A percentile compares a stretch with the other conserved stretches of the same genome.
Conservation (phyloP, 441 rosid genomes). For the Geranium incanum region DNA sequence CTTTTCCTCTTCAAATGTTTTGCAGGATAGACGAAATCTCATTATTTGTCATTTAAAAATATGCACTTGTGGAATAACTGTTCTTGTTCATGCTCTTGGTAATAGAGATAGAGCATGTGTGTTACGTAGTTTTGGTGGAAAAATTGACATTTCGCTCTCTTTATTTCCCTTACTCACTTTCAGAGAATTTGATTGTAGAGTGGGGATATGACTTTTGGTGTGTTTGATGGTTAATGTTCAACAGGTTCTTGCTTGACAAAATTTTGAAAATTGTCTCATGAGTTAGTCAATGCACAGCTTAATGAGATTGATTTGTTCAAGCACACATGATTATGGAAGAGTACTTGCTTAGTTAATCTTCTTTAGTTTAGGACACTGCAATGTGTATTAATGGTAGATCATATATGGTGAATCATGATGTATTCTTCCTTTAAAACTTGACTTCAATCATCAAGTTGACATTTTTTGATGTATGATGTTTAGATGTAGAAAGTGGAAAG, state of each 20-base stretch:
- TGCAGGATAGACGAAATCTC: conserved; percentile 1
- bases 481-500: not conserved
- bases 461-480: not conserved
- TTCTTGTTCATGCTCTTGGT: conserved; percentile 4
- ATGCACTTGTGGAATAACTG: conserved; percentile 8
- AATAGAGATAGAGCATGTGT: conserved; percentile 8
- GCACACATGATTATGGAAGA: not conserved
- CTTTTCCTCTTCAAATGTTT: not conserved
- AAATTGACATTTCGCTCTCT: not conserved
- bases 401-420: not conserved
- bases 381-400: not conserved
- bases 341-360: not conserved
- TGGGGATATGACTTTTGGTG: conserved; percentile 9
- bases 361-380: not conserved
- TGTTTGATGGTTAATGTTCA: not conserved
- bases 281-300: not conserved
- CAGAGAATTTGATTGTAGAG: conserved; percentile 4
- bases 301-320: not conserved
- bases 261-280: not conserved
- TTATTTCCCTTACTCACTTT: not conserved
- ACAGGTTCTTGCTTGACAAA: not conserved
- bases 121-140: conserved; percentile 3
- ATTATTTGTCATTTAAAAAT: not conserved
- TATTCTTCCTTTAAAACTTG: not conserved
- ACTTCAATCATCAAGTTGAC: not conserved